These are phyloP conservation scores for Scheffersomyces insectosa DNA, from an alignment of 1,139 yeast species.

Conservation along the genomic window DNA sequence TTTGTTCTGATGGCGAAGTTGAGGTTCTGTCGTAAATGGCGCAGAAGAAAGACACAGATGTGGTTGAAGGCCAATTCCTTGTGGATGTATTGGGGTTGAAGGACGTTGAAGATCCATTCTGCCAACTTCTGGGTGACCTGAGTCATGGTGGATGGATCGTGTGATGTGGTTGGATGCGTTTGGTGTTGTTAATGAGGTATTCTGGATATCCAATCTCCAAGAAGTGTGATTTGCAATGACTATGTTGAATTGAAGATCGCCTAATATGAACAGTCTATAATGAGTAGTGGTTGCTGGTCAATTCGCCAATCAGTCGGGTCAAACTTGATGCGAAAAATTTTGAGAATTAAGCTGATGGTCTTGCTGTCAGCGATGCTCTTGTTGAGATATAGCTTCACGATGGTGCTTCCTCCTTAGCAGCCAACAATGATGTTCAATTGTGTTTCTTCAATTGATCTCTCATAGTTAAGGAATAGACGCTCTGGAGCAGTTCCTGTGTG, in stretches of 20 bases:
- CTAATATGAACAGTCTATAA: no score
- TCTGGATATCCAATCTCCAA: not conserved
- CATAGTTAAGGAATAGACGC: no score
- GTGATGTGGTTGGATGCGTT: not conserved
- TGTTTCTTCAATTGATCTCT: no score
- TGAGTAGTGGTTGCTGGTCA: no score
- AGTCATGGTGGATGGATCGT: not conserved
- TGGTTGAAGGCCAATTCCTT: constrained; percentile 61
- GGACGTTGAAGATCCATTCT: constrained; percentile 45
- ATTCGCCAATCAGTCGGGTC: no score
- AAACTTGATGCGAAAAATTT: no score
- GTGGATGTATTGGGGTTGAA: constrained; percentile 53
- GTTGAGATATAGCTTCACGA: no score
- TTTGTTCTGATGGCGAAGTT: constrained; percentile 66
- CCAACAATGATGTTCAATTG: no score
- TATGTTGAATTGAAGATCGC: not conserved
- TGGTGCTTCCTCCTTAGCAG: no score
- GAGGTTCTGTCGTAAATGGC: constrained; percentile 37
- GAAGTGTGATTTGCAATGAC: not conserved
- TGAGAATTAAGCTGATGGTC: no score
- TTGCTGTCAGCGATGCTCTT: no score
- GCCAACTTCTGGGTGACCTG: constrained; percentile 25
- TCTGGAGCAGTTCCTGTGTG: no score
- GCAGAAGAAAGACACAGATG: constrained; percentile 52
- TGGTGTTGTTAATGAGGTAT: not conserved